Conservation (phyloP, 202 grass and related monocot species). For the Panicum hallii region DNA sequence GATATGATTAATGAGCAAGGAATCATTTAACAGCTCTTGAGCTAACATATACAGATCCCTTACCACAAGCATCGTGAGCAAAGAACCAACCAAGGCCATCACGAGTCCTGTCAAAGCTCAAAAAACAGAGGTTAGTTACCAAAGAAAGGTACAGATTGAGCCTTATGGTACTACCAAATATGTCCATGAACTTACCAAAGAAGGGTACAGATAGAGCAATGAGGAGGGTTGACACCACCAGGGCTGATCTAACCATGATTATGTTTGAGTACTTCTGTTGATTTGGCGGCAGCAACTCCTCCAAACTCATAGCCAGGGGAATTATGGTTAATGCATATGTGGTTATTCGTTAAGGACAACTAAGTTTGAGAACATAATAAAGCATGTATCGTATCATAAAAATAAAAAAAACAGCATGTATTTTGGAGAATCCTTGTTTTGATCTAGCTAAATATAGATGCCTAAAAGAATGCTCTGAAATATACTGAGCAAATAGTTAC, state of each 20-base stretch:
- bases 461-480: slow-evolving; percentile 11
- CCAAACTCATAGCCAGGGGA: slow-evolving; percentile 87
- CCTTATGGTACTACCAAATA: slow-evolving; percentile 11
- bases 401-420: slow-evolving; percentile 1
- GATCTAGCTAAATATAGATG: slow-evolving; percentile 21
- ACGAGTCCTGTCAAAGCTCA: slow-evolving; percentile 70
- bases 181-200: slow-evolving; percentile 66
- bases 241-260: slow-evolving; percentile 71
- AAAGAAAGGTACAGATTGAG: not conserved
- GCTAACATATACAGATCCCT: slow-evolving; percentile 25
- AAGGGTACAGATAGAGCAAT: slow-evolving; percentile 84
- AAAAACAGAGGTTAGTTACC: not conserved
- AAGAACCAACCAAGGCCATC: slow-evolving; percentile 89
- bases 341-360: slow-evolving; percentile 66
- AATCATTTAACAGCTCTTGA: not conserved
- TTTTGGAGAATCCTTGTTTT: not conserved
- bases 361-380: not conserved
- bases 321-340: slow-evolving; percentile 93
- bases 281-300: slow-evolving; percentile 79
- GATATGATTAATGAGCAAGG: not conserved
- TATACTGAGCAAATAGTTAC: not conserved
- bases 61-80: slow-evolving; percentile 95
- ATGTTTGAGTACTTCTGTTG: slow-evolving; percentile 68
- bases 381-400: slow-evolving; percentile 9
- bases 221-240: slow-evolving; percentile 72